These are phyloP conservation scores for Parathielavia hyrcaniae DNA, from an alignment of 495 filamentous ascomycete genomes.

Conservation along the genomic window DNA sequence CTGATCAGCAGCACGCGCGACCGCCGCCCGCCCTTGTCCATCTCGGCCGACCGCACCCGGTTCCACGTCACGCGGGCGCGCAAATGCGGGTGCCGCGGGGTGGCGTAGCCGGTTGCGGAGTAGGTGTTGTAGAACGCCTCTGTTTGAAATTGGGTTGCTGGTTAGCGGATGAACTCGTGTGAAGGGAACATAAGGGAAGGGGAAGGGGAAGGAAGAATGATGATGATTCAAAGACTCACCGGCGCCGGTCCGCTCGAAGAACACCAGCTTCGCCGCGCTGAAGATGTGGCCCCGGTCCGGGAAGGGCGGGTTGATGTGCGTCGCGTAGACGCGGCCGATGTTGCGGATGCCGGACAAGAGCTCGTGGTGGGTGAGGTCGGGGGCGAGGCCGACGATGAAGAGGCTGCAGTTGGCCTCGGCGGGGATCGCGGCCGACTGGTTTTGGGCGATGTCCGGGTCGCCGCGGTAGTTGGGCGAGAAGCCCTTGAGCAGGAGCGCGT, in stretches of 20 bases:
- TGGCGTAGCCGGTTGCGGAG: neutral
- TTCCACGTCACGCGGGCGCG: slow-evolving; percentile 24
- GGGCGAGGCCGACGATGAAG: slow-evolving; percentile 34
- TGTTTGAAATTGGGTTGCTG: neutral
- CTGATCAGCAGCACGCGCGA: slow-evolving; percentile 27
- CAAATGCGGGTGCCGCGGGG: neutral
- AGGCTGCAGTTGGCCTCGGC: slow-evolving; percentile 32
- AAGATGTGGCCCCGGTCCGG: slow-evolving; percentile 16
- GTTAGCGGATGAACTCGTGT: neutral
- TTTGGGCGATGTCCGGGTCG: slow-evolving; percentile 25
- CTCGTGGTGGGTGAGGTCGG: slow-evolving; percentile 25
- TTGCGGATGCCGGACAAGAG: slow-evolving; percentile 31
- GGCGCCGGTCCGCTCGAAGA: slow-evolving; percentile 33
- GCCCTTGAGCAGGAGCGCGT: slow-evolving; percentile 21
- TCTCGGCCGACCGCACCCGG: slow-evolving; percentile 25
- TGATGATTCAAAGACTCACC: slow-evolving; percentile 18
- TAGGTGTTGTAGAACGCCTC: slow-evolving; percentile 21
- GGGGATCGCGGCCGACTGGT: slow-evolving; percentile 34
- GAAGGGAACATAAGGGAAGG: neutral
- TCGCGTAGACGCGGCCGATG: slow-evolving; percentile 37
- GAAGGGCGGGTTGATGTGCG: slow-evolving; percentile 36
- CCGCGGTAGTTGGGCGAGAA: slow-evolving; percentile 34
- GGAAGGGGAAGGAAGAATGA: neutral
- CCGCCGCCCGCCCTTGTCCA: slow-evolving; percentile 18
- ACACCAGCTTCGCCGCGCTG: slow-evolving; percentile 38